Evolutionary conservation across 768 basidiomycete species (phyloP).

Genomic region (Candolleomyces aberdarensis): DNA sequence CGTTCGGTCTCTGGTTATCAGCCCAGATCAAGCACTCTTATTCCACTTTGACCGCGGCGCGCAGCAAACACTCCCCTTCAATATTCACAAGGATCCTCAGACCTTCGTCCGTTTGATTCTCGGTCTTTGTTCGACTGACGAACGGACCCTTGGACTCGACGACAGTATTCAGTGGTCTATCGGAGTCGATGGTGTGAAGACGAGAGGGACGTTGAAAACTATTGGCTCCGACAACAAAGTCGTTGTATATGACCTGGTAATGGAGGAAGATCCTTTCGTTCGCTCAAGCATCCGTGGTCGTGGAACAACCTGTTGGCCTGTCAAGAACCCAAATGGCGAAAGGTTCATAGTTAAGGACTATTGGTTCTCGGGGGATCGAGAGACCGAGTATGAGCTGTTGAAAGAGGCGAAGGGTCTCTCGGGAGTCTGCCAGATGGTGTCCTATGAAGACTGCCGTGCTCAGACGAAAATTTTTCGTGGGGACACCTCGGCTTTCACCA

Average conservation of each 20-base stretch:
- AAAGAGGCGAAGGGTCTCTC: neutral
- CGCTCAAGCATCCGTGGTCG: neutral
- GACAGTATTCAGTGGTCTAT: neutral
- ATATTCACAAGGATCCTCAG: constrained; percentile 2
- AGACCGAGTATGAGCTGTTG: neutral
- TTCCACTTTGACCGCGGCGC: constrained; percentile 7
- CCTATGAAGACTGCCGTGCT: neutral
- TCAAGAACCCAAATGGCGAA: no score
- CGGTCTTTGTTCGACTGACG: constrained; percentile 3
- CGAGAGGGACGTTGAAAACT: neutral
- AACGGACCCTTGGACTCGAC: neutral
- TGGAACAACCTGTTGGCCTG: neutral
- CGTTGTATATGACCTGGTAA: neutral
- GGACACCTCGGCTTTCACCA: no score
- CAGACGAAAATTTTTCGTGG: neutral
- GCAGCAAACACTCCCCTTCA: neutral
- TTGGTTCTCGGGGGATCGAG: neutral
- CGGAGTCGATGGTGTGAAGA: neutral
- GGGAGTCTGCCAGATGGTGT: neutral
- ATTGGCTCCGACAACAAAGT: neutral
- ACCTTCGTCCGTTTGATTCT: constrained; percentile 3
- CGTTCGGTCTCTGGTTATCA: constrained; percentile 1
- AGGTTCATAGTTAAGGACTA: neutral
- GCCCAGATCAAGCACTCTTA: neutral
- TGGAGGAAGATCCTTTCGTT: neutral